Percentiles rank a stretch among this genome's conserved stretches.
phyloP scores from a whole-genome alignment of 768 basidiomycete genomes.

The Amanita jacksonii region DNA sequence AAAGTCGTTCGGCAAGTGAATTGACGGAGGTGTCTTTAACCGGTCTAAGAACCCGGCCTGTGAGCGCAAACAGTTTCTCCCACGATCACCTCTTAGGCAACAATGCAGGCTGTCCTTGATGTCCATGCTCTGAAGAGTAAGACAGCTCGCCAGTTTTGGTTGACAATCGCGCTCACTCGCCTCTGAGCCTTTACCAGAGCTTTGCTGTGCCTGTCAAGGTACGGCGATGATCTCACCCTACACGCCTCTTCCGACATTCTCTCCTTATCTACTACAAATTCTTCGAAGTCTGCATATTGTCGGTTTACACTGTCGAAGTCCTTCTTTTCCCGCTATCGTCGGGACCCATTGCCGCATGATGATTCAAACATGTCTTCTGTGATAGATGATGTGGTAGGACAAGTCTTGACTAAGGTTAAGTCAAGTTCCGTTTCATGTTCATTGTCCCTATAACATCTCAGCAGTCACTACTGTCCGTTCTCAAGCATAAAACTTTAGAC shows the following conservation, averaged over 20 bases:
- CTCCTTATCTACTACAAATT: constrained; percentile 66
- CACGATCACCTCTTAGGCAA: background rate
- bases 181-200: constrained; percentile 63
- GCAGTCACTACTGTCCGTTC: constrained; percentile 61
- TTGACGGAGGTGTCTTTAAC: background rate
- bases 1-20: too few relatives aligned
- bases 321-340: constrained; percentile 60
- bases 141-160: constrained; percentile 10
- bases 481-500: constrained; percentile 67
- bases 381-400: constrained; percentile 53
- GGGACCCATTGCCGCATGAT: constrained; percentile 16
- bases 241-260: constrained; percentile 52
- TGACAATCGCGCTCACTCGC: constrained; percentile 11
- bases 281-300: constrained; percentile 74
- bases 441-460: background rate
- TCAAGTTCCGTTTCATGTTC: background rate
- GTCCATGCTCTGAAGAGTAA: constrained; percentile 44
- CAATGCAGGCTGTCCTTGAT: constrained; percentile 68
- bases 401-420: constrained; percentile 58
- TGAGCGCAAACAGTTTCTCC: background rate
- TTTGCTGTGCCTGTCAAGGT: constrained; percentile 67
- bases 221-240: constrained; percentile 73
- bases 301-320: constrained; percentile 59
- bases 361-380: constrained; percentile 31
- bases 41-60: background rate